Conservation (phyloP, 768 basidiomycete species). For the Gautieria morchelliformis region DNA sequence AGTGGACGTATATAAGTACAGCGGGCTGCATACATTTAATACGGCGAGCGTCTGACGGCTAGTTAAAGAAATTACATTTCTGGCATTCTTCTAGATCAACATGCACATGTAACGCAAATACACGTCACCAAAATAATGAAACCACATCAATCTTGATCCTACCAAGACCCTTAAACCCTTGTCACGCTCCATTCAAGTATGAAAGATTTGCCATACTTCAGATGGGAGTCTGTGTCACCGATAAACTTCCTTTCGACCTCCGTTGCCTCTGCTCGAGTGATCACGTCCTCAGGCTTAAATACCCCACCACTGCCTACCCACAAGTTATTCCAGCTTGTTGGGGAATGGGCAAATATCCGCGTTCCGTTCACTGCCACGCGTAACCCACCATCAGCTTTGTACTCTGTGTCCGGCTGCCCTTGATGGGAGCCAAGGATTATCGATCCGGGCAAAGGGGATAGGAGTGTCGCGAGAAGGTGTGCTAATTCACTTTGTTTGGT, state of each 20-base stretch:
- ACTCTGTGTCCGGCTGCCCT: slow-evolving; percentile 2
- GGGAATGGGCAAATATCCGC: slow-evolving; percentile 18
- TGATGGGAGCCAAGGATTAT: slow-evolving; percentile 13
- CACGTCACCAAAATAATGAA: no score
- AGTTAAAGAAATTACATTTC: no score
- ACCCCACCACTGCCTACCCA: slow-evolving; percentile 22
- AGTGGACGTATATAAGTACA: no score
- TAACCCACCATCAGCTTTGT: background rate
- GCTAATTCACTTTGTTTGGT: slow-evolving; percentile 11
- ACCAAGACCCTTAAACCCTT: background rate
- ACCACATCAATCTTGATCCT: no score
- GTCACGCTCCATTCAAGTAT: slow-evolving; percentile 4
- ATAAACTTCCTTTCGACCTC: background rate
- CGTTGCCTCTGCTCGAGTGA: background rate
- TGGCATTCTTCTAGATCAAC: no score
- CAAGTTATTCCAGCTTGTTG: slow-evolving; percentile 27
- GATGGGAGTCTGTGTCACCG: background rate
- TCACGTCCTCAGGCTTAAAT: slow-evolving; percentile 5
- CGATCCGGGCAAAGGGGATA: slow-evolving; percentile 12
- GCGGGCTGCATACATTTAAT: no score
- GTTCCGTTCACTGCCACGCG: background rate
- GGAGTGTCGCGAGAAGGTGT: slow-evolving; percentile 8
- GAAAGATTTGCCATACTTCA: background rate
- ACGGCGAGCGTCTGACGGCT: no score
- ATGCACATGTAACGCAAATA: no score